Base-by-base conservation (phyloP, 2,329 filamentous ascomycete species). In the Emmonsiellopsis sp. region DNA sequence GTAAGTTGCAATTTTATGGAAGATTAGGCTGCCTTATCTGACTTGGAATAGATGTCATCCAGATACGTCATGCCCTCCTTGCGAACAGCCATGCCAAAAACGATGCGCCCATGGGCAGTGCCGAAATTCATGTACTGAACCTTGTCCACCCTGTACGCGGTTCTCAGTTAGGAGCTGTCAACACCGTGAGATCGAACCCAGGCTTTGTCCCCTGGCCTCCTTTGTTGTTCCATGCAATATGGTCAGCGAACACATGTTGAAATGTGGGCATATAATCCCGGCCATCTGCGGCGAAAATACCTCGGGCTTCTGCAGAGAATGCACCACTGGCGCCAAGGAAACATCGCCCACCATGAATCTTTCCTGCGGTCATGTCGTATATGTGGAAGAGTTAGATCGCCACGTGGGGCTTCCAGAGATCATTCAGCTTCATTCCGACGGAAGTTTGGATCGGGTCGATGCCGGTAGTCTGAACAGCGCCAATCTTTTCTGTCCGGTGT, bases 141-240 rank as follows among this genome's bases (percentile, higher is more conserved):
- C 32, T 14, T 62, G 60, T 43, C 58, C 61, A 17, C 59, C 60
- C 3, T 62, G 60, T 39, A 43, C 56, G 36, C 55, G 56, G 43
- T 27, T 51, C 10, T 36, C 44, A 9, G 39, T 27, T 9, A 31
- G 48, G 14, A 39, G 21, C 10, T 59, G 59, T 48, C 50, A 53
- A 9, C 58, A 60, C 42, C 42, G 56, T 39, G 17, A 6, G 36
- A 10, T 33, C n/a, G 46, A 49, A 17, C 39, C 50, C 1, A 55
- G 51, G n/a, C 21, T 60, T n/a, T 62, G 60, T 47, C 59, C 54
- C 44, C 53, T 62, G 2, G 55, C 59, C 5, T 54, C 42, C n/a
- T 34, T 21, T 9, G 50, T 49, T 31, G 39, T 53, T 14, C 47
- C 57, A 2, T 61, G 59, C 46, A 55, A 54, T 17, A 32, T 47